phyloP scores from a whole-genome alignment of 768 basidiomycete genomes.

The Mrakia gelida region DNA sequence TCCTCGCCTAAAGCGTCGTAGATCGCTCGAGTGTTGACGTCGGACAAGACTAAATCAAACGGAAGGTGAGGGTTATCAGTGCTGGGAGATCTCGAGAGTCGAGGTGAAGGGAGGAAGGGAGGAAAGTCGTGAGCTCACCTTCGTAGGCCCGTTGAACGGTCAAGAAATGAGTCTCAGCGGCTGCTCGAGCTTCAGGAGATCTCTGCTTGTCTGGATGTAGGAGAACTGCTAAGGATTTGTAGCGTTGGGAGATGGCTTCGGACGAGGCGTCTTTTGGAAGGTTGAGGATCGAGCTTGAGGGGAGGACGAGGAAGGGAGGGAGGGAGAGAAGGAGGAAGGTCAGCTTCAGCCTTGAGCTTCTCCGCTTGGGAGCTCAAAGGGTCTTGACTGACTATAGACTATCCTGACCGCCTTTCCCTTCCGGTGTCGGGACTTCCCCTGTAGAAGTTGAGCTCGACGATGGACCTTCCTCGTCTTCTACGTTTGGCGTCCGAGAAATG shows the following conservation, averaged over 20 bases:
- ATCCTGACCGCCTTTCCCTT: slow-evolving; percentile 2
- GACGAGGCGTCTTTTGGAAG: slow-evolving; percentile 60
- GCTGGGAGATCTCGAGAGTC: not conserved
- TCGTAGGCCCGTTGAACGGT: slow-evolving; percentile 80
- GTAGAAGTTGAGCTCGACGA: not conserved
- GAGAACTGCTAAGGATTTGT: slow-evolving; percentile 45
- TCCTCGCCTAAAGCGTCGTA: slow-evolving; percentile 67
- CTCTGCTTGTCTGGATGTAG: slow-evolving; percentile 83
- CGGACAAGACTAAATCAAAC: slow-evolving; percentile 57
- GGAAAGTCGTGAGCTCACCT: slow-evolving; percentile 48
- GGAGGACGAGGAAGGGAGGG: not conserved
- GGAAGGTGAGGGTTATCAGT: not conserved
- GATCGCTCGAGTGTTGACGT: slow-evolving; percentile 55
- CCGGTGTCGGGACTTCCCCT: not conserved
- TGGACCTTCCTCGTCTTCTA: not conserved
- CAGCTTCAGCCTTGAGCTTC: not conserved
- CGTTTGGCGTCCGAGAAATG: not conserved
- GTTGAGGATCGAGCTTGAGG: slow-evolving; percentile 71
- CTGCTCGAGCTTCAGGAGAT: slow-evolving; percentile 54
- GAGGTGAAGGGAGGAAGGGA: not conserved
- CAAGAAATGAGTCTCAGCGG: slow-evolving; percentile 64
- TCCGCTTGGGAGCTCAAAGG: too few species aligned
- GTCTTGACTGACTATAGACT: slow-evolving; percentile 7
- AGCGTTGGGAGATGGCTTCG: slow-evolving; percentile 68
- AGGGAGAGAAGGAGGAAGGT: not conserved